These are phyloP conservation scores for Meira miltonrushii DNA, from an alignment of 1,284 basidiomycete species.

Conservation along the genomic window DNA sequence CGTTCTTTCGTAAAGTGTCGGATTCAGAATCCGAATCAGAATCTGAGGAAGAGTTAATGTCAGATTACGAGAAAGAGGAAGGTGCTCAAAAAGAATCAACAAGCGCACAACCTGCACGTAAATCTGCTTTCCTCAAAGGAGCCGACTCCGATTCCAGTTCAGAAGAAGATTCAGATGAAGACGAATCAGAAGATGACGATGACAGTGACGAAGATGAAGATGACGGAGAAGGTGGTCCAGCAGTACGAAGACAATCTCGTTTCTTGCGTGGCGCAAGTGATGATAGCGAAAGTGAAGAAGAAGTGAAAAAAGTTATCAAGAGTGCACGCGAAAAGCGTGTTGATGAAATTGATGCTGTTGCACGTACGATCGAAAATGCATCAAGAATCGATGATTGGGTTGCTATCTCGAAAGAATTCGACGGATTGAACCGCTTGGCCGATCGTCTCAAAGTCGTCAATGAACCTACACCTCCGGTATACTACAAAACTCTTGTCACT, in stretches of 20 bases:
- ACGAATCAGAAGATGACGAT: slow-evolving; percentile 33
- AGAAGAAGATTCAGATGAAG: slow-evolving; percentile 36
- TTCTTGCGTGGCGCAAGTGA: slow-evolving; percentile 54
- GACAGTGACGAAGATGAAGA: slow-evolving; percentile 30
- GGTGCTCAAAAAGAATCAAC: slow-evolving; percentile 21
- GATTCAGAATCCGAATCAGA: slow-evolving; percentile 50
- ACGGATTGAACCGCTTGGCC: slow-evolving; percentile 85
- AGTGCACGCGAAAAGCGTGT: slow-evolving; percentile 80
- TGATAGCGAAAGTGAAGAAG: slow-evolving; percentile 64
- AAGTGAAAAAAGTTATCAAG: slow-evolving; percentile 67
- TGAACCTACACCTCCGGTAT: slow-evolving; percentile 82
- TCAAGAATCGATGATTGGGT: slow-evolving; percentile 92
- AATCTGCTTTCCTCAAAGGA: slow-evolving; percentile 8
- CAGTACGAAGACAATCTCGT: slow-evolving; percentile 43
- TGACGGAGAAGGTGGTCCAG: slow-evolving; percentile 6
- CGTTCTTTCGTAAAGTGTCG: slow-evolving; percentile 49
- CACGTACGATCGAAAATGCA: slow-evolving; percentile 87
- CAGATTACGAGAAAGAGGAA: slow-evolving; percentile 43
- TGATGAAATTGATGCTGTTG: slow-evolving; percentile 80
- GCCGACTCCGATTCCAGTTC: slow-evolving; percentile 26
- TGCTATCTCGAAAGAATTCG: slow-evolving; percentile 86
- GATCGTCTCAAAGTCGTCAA: slow-evolving; percentile 76
- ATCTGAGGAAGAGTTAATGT: slow-evolving; percentile 49
- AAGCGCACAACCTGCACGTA: slow-evolving; percentile 17
- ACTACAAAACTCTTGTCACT: slow-evolving; percentile 69